Conservation (phyloP, 768 basidiomycete species). For the Tubosaeta sp. region DNA sequence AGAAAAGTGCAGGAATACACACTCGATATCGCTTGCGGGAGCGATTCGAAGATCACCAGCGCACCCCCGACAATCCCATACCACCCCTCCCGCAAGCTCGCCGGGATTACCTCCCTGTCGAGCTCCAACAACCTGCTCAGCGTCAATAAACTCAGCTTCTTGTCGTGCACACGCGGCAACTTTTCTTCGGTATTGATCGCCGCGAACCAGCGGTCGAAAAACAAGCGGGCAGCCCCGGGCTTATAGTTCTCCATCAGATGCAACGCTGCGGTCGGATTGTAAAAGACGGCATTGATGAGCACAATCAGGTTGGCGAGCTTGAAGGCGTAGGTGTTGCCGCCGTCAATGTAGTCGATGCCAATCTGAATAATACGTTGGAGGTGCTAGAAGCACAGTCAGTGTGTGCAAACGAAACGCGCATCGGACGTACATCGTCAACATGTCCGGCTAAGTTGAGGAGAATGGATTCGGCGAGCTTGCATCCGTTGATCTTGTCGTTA, state of each 20-base stretch:
- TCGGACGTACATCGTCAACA: conserved; percentile 64
- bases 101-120: conserved; percentile 52
- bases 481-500: conserved; percentile 78
- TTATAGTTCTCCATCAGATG: conserved; percentile 64
- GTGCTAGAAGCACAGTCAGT: conserved; percentile 36
- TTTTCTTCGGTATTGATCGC: conserved; percentile 55
- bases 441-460: conserved; percentile 75
- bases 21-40: conserved; percentile 77
- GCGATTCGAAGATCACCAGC: conserved; percentile 69
- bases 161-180: conserved; percentile 86
- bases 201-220: conserved; percentile 84
- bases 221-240: conserved; percentile 59
- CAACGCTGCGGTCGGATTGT: conserved; percentile 76
- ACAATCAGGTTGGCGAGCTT: conserved; percentile 79
- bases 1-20: conserved; percentile 10
- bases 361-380: conserved; percentile 63
- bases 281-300: conserved; percentile 76
- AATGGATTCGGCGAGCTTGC: conserved; percentile 79
- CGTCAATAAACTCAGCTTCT: conserved; percentile 76
- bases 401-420: neutral
- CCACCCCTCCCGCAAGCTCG: conserved; percentile 65
- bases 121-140: conserved; percentile 76
- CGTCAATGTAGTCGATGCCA: conserved; percentile 55
- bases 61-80: conserved; percentile 66
- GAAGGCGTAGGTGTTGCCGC: conserved; percentile 57